Evolutionary conservation across 2,329 filamentous ascomycete species (phyloP), one percentile per base, ranked within the genome.

Genomic region (Penicillium verrucosum): DNA sequence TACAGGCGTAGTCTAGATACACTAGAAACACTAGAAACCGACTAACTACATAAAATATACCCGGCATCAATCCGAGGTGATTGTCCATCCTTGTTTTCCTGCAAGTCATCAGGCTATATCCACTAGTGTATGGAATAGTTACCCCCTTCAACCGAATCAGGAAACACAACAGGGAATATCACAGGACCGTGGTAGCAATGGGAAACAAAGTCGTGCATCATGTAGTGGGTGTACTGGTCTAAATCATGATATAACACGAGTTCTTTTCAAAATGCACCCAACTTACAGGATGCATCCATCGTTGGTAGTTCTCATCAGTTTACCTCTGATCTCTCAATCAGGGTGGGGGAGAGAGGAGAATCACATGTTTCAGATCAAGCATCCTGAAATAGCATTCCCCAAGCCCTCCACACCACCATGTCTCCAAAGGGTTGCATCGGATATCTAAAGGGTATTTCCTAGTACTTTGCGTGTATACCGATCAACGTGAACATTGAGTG

Each of bases 341-440:
- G 29, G 29, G 48, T 27, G 54, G 54, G 47, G 54, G 42, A 32
- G 42, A 32, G 49, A 51, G 38, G 34, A 34, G 32, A 45, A 52
- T 56, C 54, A 56, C 54, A 56, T 56, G 54, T 56, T 56, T 46
- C 48, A 46, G 34, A 52, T 25, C 36, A 42, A 41, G 27, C 12
- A 49, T 50, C 37, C 23, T 29, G 43, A 8, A 56, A 36, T 46
- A 41, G 29, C 10, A 56, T 46, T 56, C 29, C 25, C 16, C 29
- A 52, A 36, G 14, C 12, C 12, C 41, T 56, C 40, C 48, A 48
- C 48, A 45, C 41, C 41, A 56, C 7, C 36, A 42, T 52, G 12
- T 27, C 36, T 48, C 27, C 14, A 18, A 48, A 50, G 27, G 54
- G 54, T 56, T 56, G 54, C 54, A 56, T 56, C 21, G 23, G 34